Base-by-base conservation (phyloP, 768 basidiomycete species). In the Stropharia rugosoannulata region DNA sequence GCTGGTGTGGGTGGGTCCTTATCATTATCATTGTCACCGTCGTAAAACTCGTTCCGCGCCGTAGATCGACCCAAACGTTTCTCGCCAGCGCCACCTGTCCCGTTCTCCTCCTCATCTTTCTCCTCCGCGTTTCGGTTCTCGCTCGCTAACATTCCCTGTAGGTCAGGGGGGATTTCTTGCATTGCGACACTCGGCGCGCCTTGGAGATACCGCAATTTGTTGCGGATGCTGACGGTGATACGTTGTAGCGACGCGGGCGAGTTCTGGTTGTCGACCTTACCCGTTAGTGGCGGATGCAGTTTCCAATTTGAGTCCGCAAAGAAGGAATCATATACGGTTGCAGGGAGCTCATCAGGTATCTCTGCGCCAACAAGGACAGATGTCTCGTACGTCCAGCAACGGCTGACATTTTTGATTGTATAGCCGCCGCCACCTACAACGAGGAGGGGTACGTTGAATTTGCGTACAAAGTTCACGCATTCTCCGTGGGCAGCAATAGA, bases 301-400 rank as follows among this genome's bases (percentile, higher is more conserved):
- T 89, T 90, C 86, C 90, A 96, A 42, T 95, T 81, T 0, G 89
- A 90, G 61, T 96, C 95, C 15, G 83, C 84, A 74, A 97, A 99
- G 73, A 94, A 98, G 5, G 89, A 79, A 64, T 97, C 92, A 73
- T 98, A 99, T 1, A 91, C 84, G 1, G 94, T 98, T 19, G 76
- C 74, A 0, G 96, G 96, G 8, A 99, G 85, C 56, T 89, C 86
- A 72, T 96, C 89, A 0, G 94, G 89, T 27, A 99, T 82, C 37
- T 80, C 72, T 0, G 87, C 83, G 13, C 91, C 93, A 44, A 97
- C 87, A 7, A 96, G 84, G 0, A 98, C 90, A 11, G 93, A 87
- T 0, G 97, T 99, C 70, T 99, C 96, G 75, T 99, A 96, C 35
- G 96, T 88, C 96, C 96, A 99, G 68, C 96, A 99, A n/a, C 96